Conservation (phyloP, 1,284 basidiomycete genomes). For the Vanrija humicola region DNA sequence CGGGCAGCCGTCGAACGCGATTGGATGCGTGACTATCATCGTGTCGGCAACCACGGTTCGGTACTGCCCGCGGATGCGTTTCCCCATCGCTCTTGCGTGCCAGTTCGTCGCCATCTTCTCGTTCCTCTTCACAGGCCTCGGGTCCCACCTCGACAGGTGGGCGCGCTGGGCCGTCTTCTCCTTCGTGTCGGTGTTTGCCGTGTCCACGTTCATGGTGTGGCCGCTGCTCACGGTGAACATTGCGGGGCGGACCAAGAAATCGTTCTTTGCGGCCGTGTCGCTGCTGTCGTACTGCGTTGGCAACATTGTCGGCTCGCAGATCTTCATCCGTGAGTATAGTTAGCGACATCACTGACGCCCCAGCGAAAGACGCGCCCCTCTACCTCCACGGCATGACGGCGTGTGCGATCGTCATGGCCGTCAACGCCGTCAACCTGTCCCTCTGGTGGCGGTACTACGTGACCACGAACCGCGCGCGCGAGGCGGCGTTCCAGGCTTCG, state of each 20-base stretch:
- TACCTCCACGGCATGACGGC: conserved; percentile 19
- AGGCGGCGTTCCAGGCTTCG: conserved; percentile 16
- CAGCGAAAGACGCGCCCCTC: conserved; percentile 17
- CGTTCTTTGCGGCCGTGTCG: conserved; percentile 12
- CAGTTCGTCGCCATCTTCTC: conserved; percentile 13
- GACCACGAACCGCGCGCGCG: conserved; percentile 20
- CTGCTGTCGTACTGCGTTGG: conserved; percentile 26
- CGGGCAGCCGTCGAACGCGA: conserved; percentile 17
- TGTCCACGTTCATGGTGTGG: conserved; percentile 28
- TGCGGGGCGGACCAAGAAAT: conserved; percentile 33
- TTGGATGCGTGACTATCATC: conserved; percentile 18
- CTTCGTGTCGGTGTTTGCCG: conserved; percentile 15
- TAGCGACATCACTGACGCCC: no score
- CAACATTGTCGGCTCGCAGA: conserved; percentile 24
- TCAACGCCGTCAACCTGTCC: conserved; percentile 11
- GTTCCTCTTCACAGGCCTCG: conserved; percentile 25
- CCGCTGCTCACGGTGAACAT: conserved; percentile 27
- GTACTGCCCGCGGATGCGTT: conserved; percentile 15
- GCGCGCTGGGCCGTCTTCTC: conserved; percentile 22
- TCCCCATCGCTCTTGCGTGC: conserved; percentile 22
- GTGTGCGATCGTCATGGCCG: conserved; percentile 17
- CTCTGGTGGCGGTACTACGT: conserved; percentile 27
- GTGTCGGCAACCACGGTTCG: conserved; percentile 9
- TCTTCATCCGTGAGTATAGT: conserved; percentile 8
- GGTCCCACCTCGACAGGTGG: conserved; percentile 15